Percentiles rank a stretch among this genome's conserved stretches.
Evolutionary conservation across 2,329 filamentous ascomycete species (phyloP).

Genomic region (Exophiala calicioides): DNA sequence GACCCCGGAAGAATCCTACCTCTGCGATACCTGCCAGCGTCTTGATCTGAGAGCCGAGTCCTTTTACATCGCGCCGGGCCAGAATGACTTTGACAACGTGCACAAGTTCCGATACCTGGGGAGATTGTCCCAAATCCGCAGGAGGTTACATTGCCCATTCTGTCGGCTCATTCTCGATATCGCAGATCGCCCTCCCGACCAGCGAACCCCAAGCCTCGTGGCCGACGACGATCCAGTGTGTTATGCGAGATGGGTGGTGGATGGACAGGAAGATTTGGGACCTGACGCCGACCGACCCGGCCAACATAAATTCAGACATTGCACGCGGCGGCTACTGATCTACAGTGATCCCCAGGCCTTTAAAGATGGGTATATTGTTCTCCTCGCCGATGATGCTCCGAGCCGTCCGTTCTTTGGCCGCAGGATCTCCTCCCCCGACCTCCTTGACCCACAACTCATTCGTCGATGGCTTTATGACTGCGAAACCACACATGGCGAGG

Average conservation of each 20-base stretch:
- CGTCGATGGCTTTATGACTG: conserved; percentile 29
- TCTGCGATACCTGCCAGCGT: conserved; percentile 28
- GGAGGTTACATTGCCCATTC: conserved; percentile 27
- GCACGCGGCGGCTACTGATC: conserved; percentile 29
- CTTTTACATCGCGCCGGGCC: conserved; percentile 23
- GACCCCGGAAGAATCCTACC: conserved; percentile 24
- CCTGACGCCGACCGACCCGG: conserved; percentile 21
- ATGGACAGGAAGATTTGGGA: conserved; percentile 29
- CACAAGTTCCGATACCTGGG: conserved; percentile 30
- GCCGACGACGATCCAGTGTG: conserved; percentile 28
- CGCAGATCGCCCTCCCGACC: conserved; percentile 30
- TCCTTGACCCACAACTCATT: conserved; percentile 27
- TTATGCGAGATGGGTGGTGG: conserved; percentile 32
- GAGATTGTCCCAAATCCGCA: conserved; percentile 26
- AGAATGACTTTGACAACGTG: conserved; percentile 21
- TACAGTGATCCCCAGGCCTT: conserved; percentile 33
- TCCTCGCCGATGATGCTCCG: conserved; percentile 31
- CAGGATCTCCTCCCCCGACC: conserved; percentile 27
- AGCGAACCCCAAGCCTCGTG: conserved; percentile 26
- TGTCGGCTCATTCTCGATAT: conserved; percentile 31
- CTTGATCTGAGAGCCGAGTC: conserved; percentile 30
- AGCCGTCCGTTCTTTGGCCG: conserved; percentile 29
- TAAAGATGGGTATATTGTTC: conserved; percentile 33
- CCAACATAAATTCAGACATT: conserved; percentile 23
- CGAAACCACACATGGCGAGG: conserved; percentile 27